Conservation (phyloP, 768 basidiomycete species). For the Dioszegia crocea region DNA sequence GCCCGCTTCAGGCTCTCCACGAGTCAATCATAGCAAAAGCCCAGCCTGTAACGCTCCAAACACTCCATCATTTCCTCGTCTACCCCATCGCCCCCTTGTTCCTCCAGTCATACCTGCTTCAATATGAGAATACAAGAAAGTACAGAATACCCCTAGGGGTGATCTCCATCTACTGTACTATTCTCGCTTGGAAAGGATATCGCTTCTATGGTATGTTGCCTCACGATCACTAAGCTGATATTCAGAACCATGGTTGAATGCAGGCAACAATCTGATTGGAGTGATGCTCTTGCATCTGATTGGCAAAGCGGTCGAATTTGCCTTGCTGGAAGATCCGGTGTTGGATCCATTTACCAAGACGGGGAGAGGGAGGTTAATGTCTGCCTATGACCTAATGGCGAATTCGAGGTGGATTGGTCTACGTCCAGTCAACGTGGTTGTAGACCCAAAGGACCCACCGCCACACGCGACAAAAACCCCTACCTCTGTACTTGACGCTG, state of each 20-base stretch:
- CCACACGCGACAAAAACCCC: background rate
- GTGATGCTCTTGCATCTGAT: conserved; percentile 27
- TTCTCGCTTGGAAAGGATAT: conserved; percentile 10
- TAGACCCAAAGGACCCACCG: background rate
- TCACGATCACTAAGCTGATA: background rate
- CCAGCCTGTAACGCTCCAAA: conserved; percentile 13
- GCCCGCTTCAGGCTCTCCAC: conserved; percentile 26
- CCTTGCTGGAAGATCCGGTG: conserved; percentile 20
- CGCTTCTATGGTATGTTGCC: conserved; percentile 21
- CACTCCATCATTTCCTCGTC: conserved; percentile 15
- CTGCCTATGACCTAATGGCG: conserved; percentile 24
- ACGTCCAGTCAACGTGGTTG: conserved; percentile 9
- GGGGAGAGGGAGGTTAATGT: conserved; percentile 13
- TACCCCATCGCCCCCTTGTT: conserved; percentile 26
- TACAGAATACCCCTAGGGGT: conserved; percentile 15
- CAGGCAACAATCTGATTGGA: conserved; percentile 30
- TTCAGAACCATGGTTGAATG: conserved; percentile 19
- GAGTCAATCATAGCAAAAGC: conserved; percentile 22
- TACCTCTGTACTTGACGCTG: background rate
- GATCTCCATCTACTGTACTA: conserved; percentile 9
- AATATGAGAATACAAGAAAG: conserved; percentile 13
- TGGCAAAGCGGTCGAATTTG: conserved; percentile 32
- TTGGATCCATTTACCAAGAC: conserved; percentile 25
- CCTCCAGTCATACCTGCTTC: conserved; percentile 22
- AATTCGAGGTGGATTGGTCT: conserved; percentile 36